Base-by-base conservation (phyloP, 228 moss, liverwort and hornwort genomes). In the Sphagnum fallax region DNA sequence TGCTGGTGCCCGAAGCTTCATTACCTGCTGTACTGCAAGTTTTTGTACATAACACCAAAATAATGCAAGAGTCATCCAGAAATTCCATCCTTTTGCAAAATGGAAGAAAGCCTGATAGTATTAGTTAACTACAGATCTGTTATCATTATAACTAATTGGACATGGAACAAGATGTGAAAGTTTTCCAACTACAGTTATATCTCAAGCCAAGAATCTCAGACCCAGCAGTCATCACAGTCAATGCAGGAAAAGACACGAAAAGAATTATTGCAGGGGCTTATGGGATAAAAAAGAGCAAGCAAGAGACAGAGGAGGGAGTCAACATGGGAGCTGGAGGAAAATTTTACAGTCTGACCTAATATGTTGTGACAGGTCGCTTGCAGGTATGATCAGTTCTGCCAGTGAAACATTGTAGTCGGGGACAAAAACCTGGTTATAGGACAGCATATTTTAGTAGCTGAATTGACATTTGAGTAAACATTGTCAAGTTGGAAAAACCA, bases 381-480 rank as follows among this genome's bases (percentile, higher is more conserved):
- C 91, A 74, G 94, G 94, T 72, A 95, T 81, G 74, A 95, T 75
- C 50, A 95, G 88, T 76, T 95, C 94, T 64, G 91, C 94, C 49
- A 95, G 83, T 18, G 91, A 91, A 6, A 95, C 94, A 73, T 95
- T 95, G 70, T 95, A 95, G 80, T 95, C 90, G 73, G 91, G 94
- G 63, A 95, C 82, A 76, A 95, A 95, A 66, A 94, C 69, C 94
- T 94, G 89, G 69, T 32, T 32, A 32, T 32, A 32, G 32, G 32
- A 15, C 6, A 52, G n/a, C 52, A 5, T 5, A 11, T 11, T 11
- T 60, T 3, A 60, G 15, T 15, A 60, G 15, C 11, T 60, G 11
- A 60, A 15, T 60, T 11, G 15, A 4, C 59, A 60, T 32, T 32
- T 32, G 32, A 32, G 32, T 32, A 32, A 8, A 70, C 5, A 16